A percentile compares a stretch with the other conserved stretches of the same genome.
phyloP scores from a whole-genome alignment of 1,284 basidiomycete genomes.

The Cryptococcus sp. region DNA sequence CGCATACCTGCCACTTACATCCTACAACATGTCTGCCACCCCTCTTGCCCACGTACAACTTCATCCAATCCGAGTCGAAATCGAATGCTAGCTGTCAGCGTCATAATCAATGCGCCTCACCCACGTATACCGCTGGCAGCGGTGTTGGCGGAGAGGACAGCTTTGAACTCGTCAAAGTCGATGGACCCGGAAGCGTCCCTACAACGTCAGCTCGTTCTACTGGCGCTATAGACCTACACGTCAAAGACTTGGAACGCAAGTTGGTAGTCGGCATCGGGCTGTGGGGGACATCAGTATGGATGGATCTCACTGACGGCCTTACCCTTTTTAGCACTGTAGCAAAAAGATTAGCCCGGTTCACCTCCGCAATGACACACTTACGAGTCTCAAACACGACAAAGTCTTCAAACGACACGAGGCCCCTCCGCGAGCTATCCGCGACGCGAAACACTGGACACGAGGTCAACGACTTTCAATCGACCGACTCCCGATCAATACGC shows the following conservation, averaged over 20 bases:
- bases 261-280: constrained; percentile 91
- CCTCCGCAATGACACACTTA: constrained; percentile 15
- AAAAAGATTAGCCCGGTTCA: not conserved
- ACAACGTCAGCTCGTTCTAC: not conserved
- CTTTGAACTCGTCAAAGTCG: constrained; percentile 89
- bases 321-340: constrained; percentile 46
- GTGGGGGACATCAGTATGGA: constrained; percentile 27
- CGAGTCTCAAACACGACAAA: constrained; percentile 86
- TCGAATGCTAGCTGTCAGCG: constrained; percentile 66
- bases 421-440: constrained; percentile 75
- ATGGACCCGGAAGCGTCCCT: constrained; percentile 86
- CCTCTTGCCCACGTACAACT: constrained; percentile 87
- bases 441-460: constrained; percentile 71
- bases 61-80: constrained; percentile 94
- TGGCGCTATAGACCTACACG: constrained; percentile 62
- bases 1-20: constrained; percentile 61
- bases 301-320: not conserved
- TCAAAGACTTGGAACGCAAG: constrained; percentile 97
- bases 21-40: constrained; percentile 86
- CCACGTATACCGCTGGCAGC: constrained; percentile 62
- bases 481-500: not conserved
- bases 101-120: constrained; percentile 14
- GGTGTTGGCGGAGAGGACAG: constrained; percentile 78
- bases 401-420: constrained; percentile 87
- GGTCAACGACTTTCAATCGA: not conserved